Evolutionary conservation across 345 rosid species (phyloP), one percentile per base, ranked within the genome.

Genomic region (Hibiscus syriacus): DNA sequence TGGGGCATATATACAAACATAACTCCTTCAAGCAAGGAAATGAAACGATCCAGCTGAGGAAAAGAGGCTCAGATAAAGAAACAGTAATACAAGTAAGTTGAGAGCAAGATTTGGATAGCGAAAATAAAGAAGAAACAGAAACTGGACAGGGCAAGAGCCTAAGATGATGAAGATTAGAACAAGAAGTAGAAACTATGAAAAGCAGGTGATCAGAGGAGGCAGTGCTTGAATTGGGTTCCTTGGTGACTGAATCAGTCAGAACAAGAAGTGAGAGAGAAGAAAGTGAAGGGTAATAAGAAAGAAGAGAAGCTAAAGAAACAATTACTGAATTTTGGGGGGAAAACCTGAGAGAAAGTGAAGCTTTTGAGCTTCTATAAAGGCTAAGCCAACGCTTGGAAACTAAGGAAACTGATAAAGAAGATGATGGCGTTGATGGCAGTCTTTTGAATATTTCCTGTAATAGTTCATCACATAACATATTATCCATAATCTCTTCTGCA

Each of bases 381-480:
- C 72, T 77, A 39, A 92, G 97, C 98, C 98, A 92, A 26, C 96
- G 89, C 76, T 89, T 87, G 64, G 92, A 92, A 62, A 90, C 98
- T 5, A 92, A 62, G 68, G 84, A 85, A 69, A 86, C 86, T 1
- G 87, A 72, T 53, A 55, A 57, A 49, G 70, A 57, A 3, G 90
- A 45, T 1, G 91, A 48, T 39, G 83, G 55, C 0, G 85, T 43
- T 25, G 82, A 23, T 6, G 85, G 80, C 45, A 90, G 34, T 67
- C 77, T 86, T 7, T 76, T 57, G 69, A 92, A 87, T 67, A 92
- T 84, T 74, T 92, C 97, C 49, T 82, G 81, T n/a, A 92, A 80
- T 58, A 92, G 81, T 76, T 92, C 98, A 64, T 92, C 98, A 63
- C 85, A 83, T 1, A 92, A 69, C 74, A 77, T 38, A 64, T 20